phyloP scores from a whole-genome alignment of 1,284 basidiomycete species.

The Malassezia dermatis region DNA sequence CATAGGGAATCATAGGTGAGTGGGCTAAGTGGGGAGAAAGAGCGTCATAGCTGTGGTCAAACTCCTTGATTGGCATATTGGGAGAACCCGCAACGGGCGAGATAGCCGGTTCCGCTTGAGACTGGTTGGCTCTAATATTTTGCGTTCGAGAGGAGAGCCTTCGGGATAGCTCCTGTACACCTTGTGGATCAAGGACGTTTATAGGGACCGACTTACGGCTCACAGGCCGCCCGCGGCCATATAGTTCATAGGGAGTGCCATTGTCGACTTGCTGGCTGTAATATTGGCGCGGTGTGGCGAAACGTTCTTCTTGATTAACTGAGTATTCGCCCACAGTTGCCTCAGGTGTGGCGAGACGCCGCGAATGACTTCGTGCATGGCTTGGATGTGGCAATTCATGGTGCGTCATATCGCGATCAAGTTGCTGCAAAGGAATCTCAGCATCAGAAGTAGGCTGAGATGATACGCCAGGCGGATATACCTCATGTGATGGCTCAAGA shows the following conservation, averaged over 20 bases:
- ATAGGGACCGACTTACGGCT: constrained; percentile 9
- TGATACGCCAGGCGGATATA: neutral
- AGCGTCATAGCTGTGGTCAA: neutral
- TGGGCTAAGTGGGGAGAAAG: neutral
- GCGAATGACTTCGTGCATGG: neutral
- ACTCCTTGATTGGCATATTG: neutral
- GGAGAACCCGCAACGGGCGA: neutral
- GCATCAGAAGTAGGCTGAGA: neutral
- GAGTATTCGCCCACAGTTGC: neutral
- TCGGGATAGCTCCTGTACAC: constrained; percentile 3
- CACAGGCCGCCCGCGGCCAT: neutral
- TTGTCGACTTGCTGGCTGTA: neutral
- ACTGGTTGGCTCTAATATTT: neutral
- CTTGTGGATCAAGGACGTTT: constrained; percentile 10
- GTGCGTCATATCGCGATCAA: neutral
- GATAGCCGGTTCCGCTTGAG: neutral
- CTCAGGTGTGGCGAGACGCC: neutral
- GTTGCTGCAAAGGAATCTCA: neutral
- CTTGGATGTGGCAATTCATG: neutral
- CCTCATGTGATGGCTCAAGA: neutral
- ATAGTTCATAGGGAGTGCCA: constrained; percentile 1
- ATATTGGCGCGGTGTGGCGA: neutral
- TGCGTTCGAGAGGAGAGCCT: neutral
- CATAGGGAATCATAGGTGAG: neutral
- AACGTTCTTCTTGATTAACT: too few species aligned